phyloP scores from a whole-genome alignment of 192 early-diverging fungal species.

The Radiomyces spectabilis region DNA sequence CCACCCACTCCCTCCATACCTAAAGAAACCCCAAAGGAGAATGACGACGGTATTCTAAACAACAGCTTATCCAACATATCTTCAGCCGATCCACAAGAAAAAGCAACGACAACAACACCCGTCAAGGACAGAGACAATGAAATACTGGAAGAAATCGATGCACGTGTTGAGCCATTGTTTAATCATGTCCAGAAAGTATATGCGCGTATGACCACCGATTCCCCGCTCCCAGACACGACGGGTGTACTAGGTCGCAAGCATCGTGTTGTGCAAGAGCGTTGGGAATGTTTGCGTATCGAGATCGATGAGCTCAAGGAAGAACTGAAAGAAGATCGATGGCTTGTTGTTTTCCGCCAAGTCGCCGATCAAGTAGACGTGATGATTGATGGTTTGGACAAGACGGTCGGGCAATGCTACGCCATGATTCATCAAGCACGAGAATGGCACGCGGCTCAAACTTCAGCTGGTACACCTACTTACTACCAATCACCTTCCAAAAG shows the following conservation, averaged over 20 bases:
- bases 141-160: conserved; percentile 39
- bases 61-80: too few relatives aligned
- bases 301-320: conserved; percentile 50
- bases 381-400: conserved; percentile 50
- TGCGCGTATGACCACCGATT: conserved; percentile 18
- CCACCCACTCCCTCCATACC: too few relatives aligned
- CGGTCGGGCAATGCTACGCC: conserved; percentile 35
- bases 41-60: neutral
- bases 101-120: neutral
- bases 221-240: conserved; percentile 20
- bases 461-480: neutral
- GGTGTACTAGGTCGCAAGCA: conserved; percentile 26
- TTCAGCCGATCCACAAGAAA: too few relatives aligned
- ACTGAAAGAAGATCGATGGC: conserved; percentile 51
- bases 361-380: conserved; percentile 46
- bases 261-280: conserved; percentile 30
- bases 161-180: conserved; percentile 42
- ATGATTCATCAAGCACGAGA: neutral
- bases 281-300: conserved; percentile 46
- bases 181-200: conserved; percentile 38
- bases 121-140: conserved; percentile 22
- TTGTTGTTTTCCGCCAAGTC: conserved; percentile 43
- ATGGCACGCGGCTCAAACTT: neutral
- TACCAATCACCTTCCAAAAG: conserved; percentile 1
- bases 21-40: too few relatives aligned